A percentile compares a stretch with the other conserved stretches of the same genome.
phyloP scores from a whole-genome alignment of 1,284 basidiomycete genomes.

The Trametes sp. region DNA sequence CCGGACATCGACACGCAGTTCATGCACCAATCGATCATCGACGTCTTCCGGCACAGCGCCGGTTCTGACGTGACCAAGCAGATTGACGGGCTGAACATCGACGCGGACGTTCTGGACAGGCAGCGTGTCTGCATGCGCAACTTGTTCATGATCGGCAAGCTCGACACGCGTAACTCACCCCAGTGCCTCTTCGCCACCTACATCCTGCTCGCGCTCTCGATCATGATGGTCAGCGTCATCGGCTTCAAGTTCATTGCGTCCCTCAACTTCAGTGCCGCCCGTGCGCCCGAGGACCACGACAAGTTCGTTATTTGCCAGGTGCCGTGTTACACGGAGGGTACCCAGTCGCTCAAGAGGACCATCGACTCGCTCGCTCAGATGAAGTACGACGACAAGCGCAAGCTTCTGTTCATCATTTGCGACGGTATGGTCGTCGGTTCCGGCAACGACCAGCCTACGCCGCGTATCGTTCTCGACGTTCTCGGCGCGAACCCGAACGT shows the following conservation, averaged over 20 bases:
- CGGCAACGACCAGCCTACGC: constrained; percentile 92
- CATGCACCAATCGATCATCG: constrained; percentile 78
- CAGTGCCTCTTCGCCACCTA: constrained; percentile 94
- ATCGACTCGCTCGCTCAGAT: constrained; percentile 95
- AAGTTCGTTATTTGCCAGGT: constrained; percentile 99
- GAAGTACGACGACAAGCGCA: constrained; percentile 99
- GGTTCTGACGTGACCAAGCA: constrained; percentile 89
- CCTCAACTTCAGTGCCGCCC: constrained; percentile 84
- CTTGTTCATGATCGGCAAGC: constrained; percentile 90
- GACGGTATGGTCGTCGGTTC: constrained; percentile 99
- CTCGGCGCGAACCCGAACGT: constrained; percentile 93
- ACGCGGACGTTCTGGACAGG: constrained; percentile 68
- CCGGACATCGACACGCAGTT: constrained; percentile 70
- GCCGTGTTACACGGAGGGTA: constrained; percentile 97
- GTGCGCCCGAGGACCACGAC: constrained; percentile 95
- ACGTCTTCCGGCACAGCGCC: constrained; percentile 84
- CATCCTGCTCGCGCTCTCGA: constrained; percentile 89
- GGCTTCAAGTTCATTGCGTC: constrained; percentile 99
- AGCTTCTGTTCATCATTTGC: constrained; percentile 93
- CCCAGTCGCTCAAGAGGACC: constrained; percentile 85
- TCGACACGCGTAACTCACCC: constrained; percentile 91
- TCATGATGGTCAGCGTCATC: constrained; percentile 95
- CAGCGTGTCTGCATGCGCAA: constrained; percentile 94
- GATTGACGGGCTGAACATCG: constrained; percentile 74
- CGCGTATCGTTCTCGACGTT: constrained; percentile 95